These are phyloP conservation scores for Penicillium psychrosexuale DNA, from an alignment of 2,329 filamentous ascomycete genomes.

Conservation along the genomic window DNA sequence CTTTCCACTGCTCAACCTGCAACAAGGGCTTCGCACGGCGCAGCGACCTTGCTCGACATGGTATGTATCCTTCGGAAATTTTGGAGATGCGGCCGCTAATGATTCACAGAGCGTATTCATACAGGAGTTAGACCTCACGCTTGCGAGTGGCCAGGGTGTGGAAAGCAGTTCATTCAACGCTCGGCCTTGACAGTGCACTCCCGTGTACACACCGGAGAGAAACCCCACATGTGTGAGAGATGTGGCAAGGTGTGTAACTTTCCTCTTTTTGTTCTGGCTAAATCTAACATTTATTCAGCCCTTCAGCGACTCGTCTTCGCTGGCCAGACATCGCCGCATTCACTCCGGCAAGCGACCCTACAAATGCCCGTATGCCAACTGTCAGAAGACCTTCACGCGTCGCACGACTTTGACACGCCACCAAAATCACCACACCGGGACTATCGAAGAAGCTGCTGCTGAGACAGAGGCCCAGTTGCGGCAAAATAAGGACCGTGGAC, in stretches of 20 bases:
- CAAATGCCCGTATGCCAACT: constrained; percentile 95
- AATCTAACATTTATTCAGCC: constrained; percentile 55
- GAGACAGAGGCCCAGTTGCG: constrained; percentile 85
- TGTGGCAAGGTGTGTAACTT: constrained; percentile 76
- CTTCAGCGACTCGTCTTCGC: constrained; percentile 92
- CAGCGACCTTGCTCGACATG: constrained; percentile 91
- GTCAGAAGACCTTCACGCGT: constrained; percentile 96
- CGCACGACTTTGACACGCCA: constrained; percentile 92
- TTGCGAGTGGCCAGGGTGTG: constrained; percentile 83
- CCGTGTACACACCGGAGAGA: constrained; percentile 95
- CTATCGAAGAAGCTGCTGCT: constrained; percentile 86
- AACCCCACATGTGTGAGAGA: constrained; percentile 95
- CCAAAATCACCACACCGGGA: constrained; percentile 93
- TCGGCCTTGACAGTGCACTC: constrained; percentile 93
- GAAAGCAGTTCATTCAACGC: constrained; percentile 95
- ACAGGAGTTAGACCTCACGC: constrained; percentile 86
- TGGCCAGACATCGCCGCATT: constrained; percentile 89
- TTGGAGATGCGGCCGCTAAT: constrained; percentile 1
- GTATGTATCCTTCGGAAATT: constrained; percentile 53
- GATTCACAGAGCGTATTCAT: constrained; percentile 78
- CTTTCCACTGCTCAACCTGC: constrained; percentile 86
- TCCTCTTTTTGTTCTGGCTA: neutral
- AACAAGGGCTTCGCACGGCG: constrained; percentile 87
- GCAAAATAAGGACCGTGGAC: constrained; percentile 41
- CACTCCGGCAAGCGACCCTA: constrained; percentile 95